Percentiles rank a stretch among this genome's conserved stretches.
Evolutionary conservation across 129 eudicot species (phyloP).

Genomic region (Dittrichia graveolens): DNA sequence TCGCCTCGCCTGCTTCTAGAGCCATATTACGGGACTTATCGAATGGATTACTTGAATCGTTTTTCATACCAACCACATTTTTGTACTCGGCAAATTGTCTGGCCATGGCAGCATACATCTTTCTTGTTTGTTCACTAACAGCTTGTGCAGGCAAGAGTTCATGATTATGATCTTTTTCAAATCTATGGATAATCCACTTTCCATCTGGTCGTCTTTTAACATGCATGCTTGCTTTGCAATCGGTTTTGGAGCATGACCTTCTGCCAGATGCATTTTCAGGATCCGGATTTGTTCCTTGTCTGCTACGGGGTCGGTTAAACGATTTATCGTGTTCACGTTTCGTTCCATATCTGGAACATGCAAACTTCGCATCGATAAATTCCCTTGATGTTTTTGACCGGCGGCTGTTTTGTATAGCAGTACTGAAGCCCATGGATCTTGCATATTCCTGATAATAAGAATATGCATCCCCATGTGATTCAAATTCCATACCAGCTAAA

Average conservation of each 20-base stretch:
- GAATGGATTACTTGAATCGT: conserved; percentile 51
- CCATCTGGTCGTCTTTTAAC: conserved; percentile 92
- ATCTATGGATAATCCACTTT: conserved; percentile 89
- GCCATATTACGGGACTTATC: conserved; percentile 66
- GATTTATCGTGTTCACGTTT: conserved; percentile 94
- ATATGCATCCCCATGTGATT: conserved; percentile 88
- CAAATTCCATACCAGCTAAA: conserved; percentile 91
- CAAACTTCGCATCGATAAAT: conserved; percentile 93
- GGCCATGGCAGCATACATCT: conserved; percentile 97
- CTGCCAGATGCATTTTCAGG: conserved; percentile 81
- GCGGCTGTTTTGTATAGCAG: conserved; percentile 91
- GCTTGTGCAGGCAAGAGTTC: conserved; percentile 96
- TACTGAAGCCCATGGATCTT: conserved; percentile 79
- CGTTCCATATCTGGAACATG: conserved; percentile 94
- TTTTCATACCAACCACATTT: conserved; percentile 72
- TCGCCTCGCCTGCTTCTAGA: conserved; percentile 71
- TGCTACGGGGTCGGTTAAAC: conserved; percentile 62
- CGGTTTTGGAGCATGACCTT: conserved; percentile 83
- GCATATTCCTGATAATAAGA: conserved; percentile 96
- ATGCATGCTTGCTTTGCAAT: conserved; percentile 65
- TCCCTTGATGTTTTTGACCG: conserved; percentile 89
- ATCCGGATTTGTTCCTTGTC: conserved; percentile 75
- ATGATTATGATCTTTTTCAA: conserved; percentile 89
- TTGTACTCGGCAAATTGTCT: conserved; percentile 92
- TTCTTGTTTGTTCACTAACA: conserved; percentile 92